Evolutionary conservation across 129 eudicot species (phyloP).

Genomic region (Dittrichia graveolens): DNA sequence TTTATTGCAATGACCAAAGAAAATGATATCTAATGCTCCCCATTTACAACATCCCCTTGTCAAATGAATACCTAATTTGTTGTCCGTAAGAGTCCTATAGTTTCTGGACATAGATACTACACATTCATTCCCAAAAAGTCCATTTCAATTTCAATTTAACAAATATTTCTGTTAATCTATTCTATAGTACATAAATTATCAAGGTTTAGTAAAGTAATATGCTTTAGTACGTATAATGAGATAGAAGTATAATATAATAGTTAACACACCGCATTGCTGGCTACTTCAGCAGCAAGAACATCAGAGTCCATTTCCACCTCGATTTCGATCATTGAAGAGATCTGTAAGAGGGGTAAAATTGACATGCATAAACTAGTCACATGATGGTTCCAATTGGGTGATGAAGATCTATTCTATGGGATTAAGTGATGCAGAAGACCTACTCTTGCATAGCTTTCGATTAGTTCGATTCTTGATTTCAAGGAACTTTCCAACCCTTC

Average conservation of each 20-base stretch:
- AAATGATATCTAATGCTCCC: background rate
- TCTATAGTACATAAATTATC: too few species aligned
- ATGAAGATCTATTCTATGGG: background rate
- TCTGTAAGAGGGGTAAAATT: constrained; percentile 48
- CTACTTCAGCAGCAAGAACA: constrained; percentile 94
- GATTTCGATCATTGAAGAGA: constrained; percentile 96
- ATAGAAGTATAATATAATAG: background rate
- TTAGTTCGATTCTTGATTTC: constrained; percentile 74
- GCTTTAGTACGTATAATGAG: too few species aligned
- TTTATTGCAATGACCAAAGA: background rate
- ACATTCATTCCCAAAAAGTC: too few species aligned
- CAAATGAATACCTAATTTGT: background rate
- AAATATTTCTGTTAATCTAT: too few species aligned
- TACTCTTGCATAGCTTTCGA: constrained; percentile 97
- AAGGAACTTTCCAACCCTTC: constrained; percentile 85
- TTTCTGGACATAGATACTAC: too few species aligned
- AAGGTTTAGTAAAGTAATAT: too few species aligned
- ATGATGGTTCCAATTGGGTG: background rate
- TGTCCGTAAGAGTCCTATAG: too few species aligned
- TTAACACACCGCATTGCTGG: constrained; percentile 63
- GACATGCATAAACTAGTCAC: constrained; percentile 8
- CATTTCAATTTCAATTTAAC: too few species aligned
- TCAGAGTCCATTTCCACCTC: constrained; percentile 98
- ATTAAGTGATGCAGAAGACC: constrained; percentile 26
- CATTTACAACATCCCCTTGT: background rate